Conservation (phyloP, 2,329 filamentous ascomycete species). For the Colletotrichum magnum region DNA sequence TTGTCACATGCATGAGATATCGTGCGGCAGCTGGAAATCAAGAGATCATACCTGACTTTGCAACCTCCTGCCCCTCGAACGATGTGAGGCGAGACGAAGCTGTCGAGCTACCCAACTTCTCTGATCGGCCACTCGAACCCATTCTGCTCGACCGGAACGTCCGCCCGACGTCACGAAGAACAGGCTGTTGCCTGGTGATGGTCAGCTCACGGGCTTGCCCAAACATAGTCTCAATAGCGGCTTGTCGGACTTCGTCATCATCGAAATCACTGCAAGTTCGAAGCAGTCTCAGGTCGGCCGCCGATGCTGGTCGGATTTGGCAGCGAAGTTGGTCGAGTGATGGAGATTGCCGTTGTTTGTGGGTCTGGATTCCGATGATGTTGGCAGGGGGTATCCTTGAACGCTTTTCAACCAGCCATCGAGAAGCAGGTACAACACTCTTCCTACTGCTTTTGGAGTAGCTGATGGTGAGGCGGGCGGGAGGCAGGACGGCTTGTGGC, state of each 20-base stretch:
- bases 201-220: conserved; percentile 31
- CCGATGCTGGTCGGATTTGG: conserved; percentile 15
- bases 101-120: conserved; percentile 8
- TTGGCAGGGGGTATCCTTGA: conserved; percentile 39
- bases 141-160: conserved; percentile 26
- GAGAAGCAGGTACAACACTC: conserved; percentile 23
- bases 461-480: not conserved
- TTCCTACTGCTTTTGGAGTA: conserved; percentile 16
- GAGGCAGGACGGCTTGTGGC: conserved; percentile 14
- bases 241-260: conserved; percentile 19
- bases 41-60: conserved; percentile 18
- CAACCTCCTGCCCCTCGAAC: not conserved
- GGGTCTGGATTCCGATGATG: conserved; percentile 28
- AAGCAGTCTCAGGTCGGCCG: conserved; percentile 8
- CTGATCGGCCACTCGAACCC: conserved; percentile 24
- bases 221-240: conserved; percentile 23
- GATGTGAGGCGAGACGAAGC: conserved; percentile 11
- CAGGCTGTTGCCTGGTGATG: conserved; percentile 33
- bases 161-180: conserved; percentile 31
- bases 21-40: not conserved
- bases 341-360: conserved; percentile 34
- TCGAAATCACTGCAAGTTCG: not conserved
- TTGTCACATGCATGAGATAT: conserved; percentile 1
- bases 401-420: conserved; percentile 28
- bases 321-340: conserved; percentile 34